Base-by-base conservation (phyloP, 2,329 filamentous ascomycete genomes). In the Pestalotiopsis sp. region DNA sequence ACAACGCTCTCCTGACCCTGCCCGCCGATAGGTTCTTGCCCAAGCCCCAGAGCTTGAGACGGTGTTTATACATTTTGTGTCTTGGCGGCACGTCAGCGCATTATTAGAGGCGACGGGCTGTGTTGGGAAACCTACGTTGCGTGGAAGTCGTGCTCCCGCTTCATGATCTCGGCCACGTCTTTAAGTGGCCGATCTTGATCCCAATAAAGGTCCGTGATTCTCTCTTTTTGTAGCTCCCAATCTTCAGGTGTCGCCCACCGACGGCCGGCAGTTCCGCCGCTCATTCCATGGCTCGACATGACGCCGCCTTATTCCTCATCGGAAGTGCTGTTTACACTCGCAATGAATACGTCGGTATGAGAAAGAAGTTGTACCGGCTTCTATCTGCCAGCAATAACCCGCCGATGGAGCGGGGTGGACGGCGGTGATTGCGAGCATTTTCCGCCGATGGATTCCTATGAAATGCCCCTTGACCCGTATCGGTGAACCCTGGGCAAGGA, bases 1-100 rank as follows among this genome's bases (percentile, higher is more conserved):
- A 25, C 2, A 27, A 20, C 14, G 39, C 52, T 45, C 60, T 31
- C 12, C 58, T 27, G 52, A 60, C 64, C 90, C 88, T 81, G 92
- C 27, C 56, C 93, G 84, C 94, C 97, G 83, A 97, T 97, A 78
- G 25, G 31, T 65, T 56, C 31, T 65, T 65, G 14, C 45, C 57
- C 41, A 65, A 27, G 17, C 63, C 63, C 63, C 63, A 65, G 11
- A 56, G 52, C 63, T 65, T 65, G 3, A 65, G 2, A 17, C 63
- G 41, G 57, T 20, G 17, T 25, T 65, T 65, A 49, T 65, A 65
- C 63, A 65, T 65, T 36, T 57, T 65, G 9, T 65, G 23, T 27
- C 63, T 65, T 38, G 4, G 6, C 4, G 14, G n/a, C 7, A 20
- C 38, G 31, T 61, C 31, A 61, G 39, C 17, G 27, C 52, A 7